A percentile compares a stretch with the other conserved stretches of the same genome.
phyloP scores from a whole-genome alignment of 2,329 filamentous ascomycete genomes.

The Fusarium sp. region DNA sequence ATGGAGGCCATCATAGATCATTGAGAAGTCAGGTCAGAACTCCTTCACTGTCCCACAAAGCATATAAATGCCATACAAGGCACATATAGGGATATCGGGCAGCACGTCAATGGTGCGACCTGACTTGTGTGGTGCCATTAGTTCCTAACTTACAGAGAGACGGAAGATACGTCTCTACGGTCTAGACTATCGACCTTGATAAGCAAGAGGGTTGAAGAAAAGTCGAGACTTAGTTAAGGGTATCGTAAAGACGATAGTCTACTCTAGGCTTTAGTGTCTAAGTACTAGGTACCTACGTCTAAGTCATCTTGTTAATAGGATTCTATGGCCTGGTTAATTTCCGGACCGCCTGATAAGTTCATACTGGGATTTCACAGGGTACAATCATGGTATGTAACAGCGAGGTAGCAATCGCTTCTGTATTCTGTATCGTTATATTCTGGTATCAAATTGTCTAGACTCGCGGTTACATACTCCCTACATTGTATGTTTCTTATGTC shows the following conservation, averaged over 20 bases:
- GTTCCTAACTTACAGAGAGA: not conserved
- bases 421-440: slow-evolving; percentile 1
- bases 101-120: slow-evolving; percentile 17
- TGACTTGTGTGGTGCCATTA: slow-evolving; percentile 25
- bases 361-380: not conserved
- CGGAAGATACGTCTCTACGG: not conserved
- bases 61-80: not conserved
- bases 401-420: not conserved
- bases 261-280: too few species aligned
- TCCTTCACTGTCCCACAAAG: not conserved
- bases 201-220: not conserved
- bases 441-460: slow-evolving; percentile 8
- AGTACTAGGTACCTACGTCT: too few species aligned
- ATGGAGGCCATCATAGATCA: slow-evolving; percentile 32
- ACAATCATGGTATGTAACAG: not conserved
- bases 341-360: too few species aligned
- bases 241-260: too few species aligned
- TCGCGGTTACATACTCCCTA: not conserved
- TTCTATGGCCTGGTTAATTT: too few species aligned
- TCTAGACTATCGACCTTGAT: slow-evolving; percentile 3
- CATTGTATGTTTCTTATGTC: slow-evolving; percentile 1
- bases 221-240: too few species aligned
- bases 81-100: slow-evolving; percentile 3
- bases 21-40: not conserved
- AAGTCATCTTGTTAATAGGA: too few species aligned